Evolutionary conservation across 2,329 filamentous ascomycete genomes (phyloP).

Genomic region (Penicillium sp.): DNA sequence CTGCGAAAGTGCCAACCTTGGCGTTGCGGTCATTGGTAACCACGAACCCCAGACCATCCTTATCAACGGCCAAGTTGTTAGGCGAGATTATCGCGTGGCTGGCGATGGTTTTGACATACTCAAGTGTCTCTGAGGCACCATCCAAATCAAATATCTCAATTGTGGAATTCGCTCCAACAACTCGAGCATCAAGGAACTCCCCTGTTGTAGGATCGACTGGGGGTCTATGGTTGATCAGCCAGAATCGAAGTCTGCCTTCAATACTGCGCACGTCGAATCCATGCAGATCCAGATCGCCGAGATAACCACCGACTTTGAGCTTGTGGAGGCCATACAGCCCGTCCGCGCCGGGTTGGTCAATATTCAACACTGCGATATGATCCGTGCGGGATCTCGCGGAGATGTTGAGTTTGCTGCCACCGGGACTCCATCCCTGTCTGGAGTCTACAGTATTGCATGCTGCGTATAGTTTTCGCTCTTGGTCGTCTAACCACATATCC

Average conservation of each 20-base stretch:
- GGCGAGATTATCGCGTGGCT: not conserved
- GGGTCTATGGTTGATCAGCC: not conserved
- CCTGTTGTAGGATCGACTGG: not conserved
- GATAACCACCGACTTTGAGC: not conserved
- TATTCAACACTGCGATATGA: constrained; percentile 29
- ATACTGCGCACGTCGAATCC: not conserved
- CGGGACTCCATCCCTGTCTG: not conserved
- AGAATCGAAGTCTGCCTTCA: not conserved
- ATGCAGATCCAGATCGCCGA: not conserved
- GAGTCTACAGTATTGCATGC: not conserved
- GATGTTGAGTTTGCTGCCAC: constrained; percentile 22
- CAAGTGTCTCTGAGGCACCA: not conserved
- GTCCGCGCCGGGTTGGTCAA: constrained; percentile 26
- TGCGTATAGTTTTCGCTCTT: not conserved
- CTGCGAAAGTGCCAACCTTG: not conserved
- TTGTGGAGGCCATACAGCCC: constrained; percentile 19
- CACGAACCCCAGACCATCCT: not conserved
- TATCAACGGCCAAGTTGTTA: not conserved
- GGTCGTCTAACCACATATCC: constrained; percentile 31
- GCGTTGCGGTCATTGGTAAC: not conserved
- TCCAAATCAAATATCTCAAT: not conserved
- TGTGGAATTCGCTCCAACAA: not conserved
- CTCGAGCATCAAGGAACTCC: not conserved
- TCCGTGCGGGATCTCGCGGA: constrained; percentile 24
- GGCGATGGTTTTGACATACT: not conserved